Conservation (phyloP, 257 asterid species). For the Solanum appendiculatum region DNA sequence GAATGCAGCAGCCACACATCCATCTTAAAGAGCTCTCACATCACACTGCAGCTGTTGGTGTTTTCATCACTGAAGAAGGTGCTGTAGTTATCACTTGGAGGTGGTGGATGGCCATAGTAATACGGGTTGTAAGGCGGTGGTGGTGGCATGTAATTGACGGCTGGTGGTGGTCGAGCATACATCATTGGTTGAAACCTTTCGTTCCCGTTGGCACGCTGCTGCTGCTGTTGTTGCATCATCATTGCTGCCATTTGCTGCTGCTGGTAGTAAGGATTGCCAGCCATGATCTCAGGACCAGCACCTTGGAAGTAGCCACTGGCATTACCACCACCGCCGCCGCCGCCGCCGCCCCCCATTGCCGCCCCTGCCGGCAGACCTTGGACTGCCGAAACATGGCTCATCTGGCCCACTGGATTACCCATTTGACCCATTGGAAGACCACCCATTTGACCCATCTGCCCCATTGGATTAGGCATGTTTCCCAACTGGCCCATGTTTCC, state of each 20-base stretch:
- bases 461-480: slow-evolving; percentile 26
- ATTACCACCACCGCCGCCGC: slow-evolving; percentile 19
- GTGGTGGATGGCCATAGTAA: background rate
- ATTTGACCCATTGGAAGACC: slow-evolving; percentile 16
- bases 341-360: slow-evolving; percentile 34
- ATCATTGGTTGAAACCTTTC: slow-evolving; percentile 98
- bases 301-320: slow-evolving; percentile 47
- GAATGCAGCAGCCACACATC: slow-evolving; percentile 6
- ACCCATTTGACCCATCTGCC: slow-evolving; percentile 29
- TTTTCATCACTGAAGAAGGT: slow-evolving; percentile 18
- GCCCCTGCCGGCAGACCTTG: slow-evolving; percentile 56
- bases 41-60: slow-evolving; percentile 15
- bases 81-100: slow-evolving; percentile 6
- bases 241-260: slow-evolving; percentile 71
- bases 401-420: slow-evolving; percentile 32
- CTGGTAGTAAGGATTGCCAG: slow-evolving; percentile 55
- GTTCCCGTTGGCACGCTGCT: slow-evolving; percentile 72
- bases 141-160: slow-evolving; percentile 76
- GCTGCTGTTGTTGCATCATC: slow-evolving; percentile 83
- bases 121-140: slow-evolving; percentile 39
- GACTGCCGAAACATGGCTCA: slow-evolving; percentile 60
- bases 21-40: slow-evolving; percentile 1
- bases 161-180: slow-evolving; percentile 95
- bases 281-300: slow-evolving; percentile 39
- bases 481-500: slow-evolving; percentile 39